Evolutionary conservation across 768 basidiomycete genomes (phyloP).

Genomic region (Boletus rufocinnamomeus): DNA sequence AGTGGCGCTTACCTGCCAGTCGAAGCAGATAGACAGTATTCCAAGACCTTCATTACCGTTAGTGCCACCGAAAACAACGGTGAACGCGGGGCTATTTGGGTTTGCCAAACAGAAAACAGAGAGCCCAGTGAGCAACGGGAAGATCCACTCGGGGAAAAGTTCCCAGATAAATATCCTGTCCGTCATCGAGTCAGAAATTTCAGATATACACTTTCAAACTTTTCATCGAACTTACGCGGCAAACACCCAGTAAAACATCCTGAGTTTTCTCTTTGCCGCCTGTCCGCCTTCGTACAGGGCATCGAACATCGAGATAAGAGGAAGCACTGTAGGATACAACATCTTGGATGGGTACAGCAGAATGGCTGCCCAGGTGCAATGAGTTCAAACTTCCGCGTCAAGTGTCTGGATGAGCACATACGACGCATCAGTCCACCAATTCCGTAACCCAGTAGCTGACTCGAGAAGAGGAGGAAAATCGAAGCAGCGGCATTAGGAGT

Average conservation of each 20-base stretch:
- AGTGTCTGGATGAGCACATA: slow-evolving; percentile 21
- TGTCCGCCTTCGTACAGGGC: slow-evolving; percentile 44
- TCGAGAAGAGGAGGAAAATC: slow-evolving; percentile 46
- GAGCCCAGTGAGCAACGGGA: slow-evolving; percentile 64
- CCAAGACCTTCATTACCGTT: slow-evolving; percentile 71
- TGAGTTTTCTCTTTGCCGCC: slow-evolving; percentile 43
- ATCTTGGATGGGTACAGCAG: slow-evolving; percentile 48
- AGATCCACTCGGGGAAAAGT: slow-evolving; percentile 37
- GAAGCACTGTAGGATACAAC: slow-evolving; percentile 40
- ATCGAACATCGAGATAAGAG: slow-evolving; percentile 31
- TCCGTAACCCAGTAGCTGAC: slow-evolving; percentile 48
- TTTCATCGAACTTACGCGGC: slow-evolving; percentile 27
- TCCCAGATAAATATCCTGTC: slow-evolving; percentile 38
- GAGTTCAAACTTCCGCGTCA: neutral
- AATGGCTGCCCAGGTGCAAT: slow-evolving; percentile 9
- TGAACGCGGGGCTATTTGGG: slow-evolving; percentile 29
- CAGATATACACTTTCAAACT: slow-evolving; percentile 11
- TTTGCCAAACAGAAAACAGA: slow-evolving; percentile 64
- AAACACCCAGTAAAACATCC: slow-evolving; percentile 27
- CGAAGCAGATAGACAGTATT: slow-evolving; percentile 59
- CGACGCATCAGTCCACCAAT: slow-evolving; percentile 55
- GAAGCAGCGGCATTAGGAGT: slow-evolving; percentile 49
- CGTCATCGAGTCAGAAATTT: neutral
- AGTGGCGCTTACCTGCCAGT: slow-evolving; percentile 45
- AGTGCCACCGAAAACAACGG: slow-evolving; percentile 62